Conservation (phyloP, 495 filamentous ascomycete species). For the Baudoinia panamericana region DNA sequence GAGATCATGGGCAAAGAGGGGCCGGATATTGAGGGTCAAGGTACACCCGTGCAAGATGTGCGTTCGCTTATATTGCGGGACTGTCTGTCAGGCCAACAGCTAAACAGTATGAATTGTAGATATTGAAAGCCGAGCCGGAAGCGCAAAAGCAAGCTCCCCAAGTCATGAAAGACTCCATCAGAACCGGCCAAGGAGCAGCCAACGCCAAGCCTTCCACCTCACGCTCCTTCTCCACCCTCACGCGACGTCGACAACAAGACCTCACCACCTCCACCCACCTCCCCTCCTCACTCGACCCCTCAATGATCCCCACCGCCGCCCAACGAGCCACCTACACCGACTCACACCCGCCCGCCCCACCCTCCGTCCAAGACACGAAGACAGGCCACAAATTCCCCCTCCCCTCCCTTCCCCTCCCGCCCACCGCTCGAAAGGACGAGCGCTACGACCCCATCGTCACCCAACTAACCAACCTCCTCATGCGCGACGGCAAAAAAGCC, state of each 20-base stretch:
- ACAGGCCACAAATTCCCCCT: constrained; percentile 61
- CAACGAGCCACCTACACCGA: constrained; percentile 23
- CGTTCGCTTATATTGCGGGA: constrained; percentile 17
- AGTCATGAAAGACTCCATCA: constrained; percentile 48
- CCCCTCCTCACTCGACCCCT: constrained; percentile 5
- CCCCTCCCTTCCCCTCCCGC: constrained; percentile 51
- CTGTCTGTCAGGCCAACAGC: constrained; percentile 5
- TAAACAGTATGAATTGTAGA: constrained; percentile 30
- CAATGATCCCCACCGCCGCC: constrained; percentile 18
- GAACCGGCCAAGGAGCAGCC: constrained; percentile 12
- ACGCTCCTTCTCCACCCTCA: constrained; percentile 47
- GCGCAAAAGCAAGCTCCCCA: constrained; percentile 52
- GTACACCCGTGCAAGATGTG: constrained; percentile 54
- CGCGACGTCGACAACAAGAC: constrained; percentile 26
- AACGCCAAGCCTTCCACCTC: constrained; percentile 19
- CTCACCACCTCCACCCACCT: neutral
- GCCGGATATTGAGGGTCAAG: constrained; percentile 48
- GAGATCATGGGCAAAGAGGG: constrained; percentile 39
- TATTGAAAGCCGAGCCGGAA: constrained; percentile 51
- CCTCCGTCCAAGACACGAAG: constrained; percentile 11
- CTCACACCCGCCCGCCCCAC: neutral
- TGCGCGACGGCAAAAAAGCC: constrained; percentile 76
- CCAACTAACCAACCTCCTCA: constrained; percentile 80
- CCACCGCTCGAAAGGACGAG: constrained; percentile 49
- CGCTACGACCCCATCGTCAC: constrained; percentile 70